These are phyloP conservation scores for Ceriops zippeliana DNA, from an alignment of 345 rosid genomes.

Conservation along the genomic window DNA sequence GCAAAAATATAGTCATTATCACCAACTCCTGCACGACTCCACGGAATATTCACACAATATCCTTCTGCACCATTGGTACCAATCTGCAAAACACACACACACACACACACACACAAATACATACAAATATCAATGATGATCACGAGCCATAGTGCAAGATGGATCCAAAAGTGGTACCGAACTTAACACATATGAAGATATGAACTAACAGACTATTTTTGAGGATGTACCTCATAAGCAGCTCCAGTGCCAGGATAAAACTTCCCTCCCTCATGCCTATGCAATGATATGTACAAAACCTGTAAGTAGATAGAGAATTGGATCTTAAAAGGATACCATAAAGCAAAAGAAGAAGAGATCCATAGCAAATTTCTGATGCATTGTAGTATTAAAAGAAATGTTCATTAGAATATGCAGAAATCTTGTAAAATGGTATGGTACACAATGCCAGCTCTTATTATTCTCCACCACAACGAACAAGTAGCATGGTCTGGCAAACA, in stretches of 20 bases:
- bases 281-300: constrained; percentile 90
- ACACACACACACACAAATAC: background rate
- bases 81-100: constrained; percentile 39
- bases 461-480: too few relatives aligned
- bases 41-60: constrained; percentile 90
- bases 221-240: constrained; percentile 60
- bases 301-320: constrained; percentile 19
- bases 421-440: too few relatives aligned
- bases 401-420: background rate
- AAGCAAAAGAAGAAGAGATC: background rate
- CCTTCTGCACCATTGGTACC: constrained; percentile 92
- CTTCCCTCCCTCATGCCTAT: constrained; percentile 86
- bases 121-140: background rate
- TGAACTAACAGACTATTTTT: background rate
- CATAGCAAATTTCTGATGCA: constrained; percentile 9
- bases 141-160: background rate
- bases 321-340: background rate
- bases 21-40: constrained; percentile 94
- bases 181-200: background rate
- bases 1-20: constrained; percentile 94
- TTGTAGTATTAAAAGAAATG: background rate
- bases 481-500: too few relatives aligned
- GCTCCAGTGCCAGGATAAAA: constrained; percentile 96
- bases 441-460: too few relatives aligned
- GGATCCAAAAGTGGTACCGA: background rate